Evolutionary conservation across 768 basidiomycete genomes (phyloP), one percentile per base, ranked within the genome.

Genomic region (Termitomyces sp.): DNA sequence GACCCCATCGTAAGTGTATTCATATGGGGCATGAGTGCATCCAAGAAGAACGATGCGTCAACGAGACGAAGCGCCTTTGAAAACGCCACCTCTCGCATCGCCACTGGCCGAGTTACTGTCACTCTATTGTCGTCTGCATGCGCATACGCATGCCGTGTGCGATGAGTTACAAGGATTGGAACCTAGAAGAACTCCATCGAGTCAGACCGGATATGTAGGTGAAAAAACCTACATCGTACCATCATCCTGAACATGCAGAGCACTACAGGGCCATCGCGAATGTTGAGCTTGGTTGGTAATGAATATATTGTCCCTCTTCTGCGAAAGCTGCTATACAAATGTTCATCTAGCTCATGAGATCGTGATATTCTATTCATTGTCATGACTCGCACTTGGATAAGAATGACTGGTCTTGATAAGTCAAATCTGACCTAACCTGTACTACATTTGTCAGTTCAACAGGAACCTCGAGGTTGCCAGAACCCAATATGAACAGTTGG

Each of bases 241-340:
- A 23, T 23, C 23, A 23, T 23, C 23, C 23, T 23, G 23, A 23
- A 23, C 23, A 23, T 23, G 23, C 2, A 1, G 23, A 23, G 23
- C 23, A 23, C 62, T 76, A 70, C 6, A 74, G 60, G 23, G 73
- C 71, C 68, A 76, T 71, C 2, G 69, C 73, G 26, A 75, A 69
- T 1, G 71, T 74, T 9, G 75, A 78, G 55, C 73, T 75, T 11
- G 75, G 74, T 53, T 76, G 74, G 8, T 57, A 57, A 12, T 68
- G 68, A 26, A 45, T 28, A 46, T 70, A 74, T 62, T 75, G 74
- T 9, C 66, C 68, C 41, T 62, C 57, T 8, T 68, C 66, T 5
- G 65, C 67, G 51, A 78, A 76, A n/a, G 75, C 73, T 3, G 74
- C 72, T 4, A 78, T 60, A 41, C 75, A 73, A 44, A 78, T 65